phyloP scores from a whole-genome alignment of 2,329 filamentous ascomycete species.

The Diaporthe sp. region DNA sequence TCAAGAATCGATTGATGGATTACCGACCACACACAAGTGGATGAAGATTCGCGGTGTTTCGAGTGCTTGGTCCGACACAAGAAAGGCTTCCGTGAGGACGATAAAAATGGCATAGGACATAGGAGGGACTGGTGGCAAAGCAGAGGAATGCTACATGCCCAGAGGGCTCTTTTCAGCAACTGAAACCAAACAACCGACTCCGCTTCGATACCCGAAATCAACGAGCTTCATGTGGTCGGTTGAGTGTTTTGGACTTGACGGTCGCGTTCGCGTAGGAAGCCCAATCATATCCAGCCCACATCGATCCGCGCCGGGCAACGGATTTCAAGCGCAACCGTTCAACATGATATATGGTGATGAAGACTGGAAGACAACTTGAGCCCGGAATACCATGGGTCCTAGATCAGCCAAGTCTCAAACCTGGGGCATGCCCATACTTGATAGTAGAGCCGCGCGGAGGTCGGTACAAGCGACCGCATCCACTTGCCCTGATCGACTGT shows the following conservation, averaged over 20 bases:
- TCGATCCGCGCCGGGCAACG: not conserved
- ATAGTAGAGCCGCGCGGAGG: not conserved
- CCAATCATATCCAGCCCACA: not conserved
- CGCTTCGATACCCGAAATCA: constrained; percentile 34
- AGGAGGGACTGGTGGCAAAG: constrained; percentile 39
- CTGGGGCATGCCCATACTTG: not conserved
- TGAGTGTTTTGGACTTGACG: constrained; percentile 16
- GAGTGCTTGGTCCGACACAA: constrained; percentile 44
- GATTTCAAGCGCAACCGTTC: not conserved
- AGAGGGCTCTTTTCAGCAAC: constrained; percentile 41
- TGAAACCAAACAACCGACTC: constrained; percentile 42
- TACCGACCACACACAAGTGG: constrained; percentile 43
- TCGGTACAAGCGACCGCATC: not conserved
- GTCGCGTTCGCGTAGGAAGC: constrained; percentile 1
- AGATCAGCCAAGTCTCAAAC: not conserved
- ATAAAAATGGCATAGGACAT: constrained; percentile 35
- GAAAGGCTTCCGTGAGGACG: constrained; percentile 38
- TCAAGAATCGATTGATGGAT: constrained; percentile 43
- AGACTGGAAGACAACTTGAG: not conserved
- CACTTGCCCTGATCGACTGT: not conserved
- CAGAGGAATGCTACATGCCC: constrained; percentile 41
- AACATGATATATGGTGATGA: not conserved
- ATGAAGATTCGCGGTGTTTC: constrained; percentile 41
- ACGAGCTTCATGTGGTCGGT: constrained; percentile 15
- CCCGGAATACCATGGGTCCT: not conserved